Conservation (phyloP, 768 basidiomycete genomes). For the Glaciozyma martinii region DNA sequence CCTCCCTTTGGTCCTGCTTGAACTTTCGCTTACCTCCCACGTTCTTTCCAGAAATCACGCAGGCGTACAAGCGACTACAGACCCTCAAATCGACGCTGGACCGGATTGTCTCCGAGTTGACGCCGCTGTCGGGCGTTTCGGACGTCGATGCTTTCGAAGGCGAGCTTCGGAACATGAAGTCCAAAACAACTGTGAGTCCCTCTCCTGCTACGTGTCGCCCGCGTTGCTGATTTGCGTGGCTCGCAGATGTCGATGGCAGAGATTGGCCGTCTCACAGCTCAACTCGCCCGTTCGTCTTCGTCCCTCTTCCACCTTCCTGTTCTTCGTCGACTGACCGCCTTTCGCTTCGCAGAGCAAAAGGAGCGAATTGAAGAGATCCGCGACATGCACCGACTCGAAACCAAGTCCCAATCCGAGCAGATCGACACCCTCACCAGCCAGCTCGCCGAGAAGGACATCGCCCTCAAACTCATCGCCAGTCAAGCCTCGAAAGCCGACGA, state of each 20-base stretch:
- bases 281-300: constrained; percentile 62
- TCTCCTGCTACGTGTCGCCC: not conserved
- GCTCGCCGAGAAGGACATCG: constrained; percentile 59
- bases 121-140: constrained; percentile 57
- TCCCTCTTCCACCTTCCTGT: not conserved
- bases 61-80: constrained; percentile 57
- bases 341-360: constrained; percentile 60
- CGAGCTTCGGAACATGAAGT: constrained; percentile 57
- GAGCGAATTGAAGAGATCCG: constrained; percentile 73
- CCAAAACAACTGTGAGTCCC: constrained; percentile 59
- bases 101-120: constrained; percentile 57
- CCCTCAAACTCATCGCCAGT: constrained; percentile 56
- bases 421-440: constrained; percentile 63
- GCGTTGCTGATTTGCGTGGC: not conserved
- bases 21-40: not conserved
- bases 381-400: constrained; percentile 72
- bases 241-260: constrained; percentile 47
- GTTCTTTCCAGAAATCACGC: not conserved
- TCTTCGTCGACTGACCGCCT: not conserved
- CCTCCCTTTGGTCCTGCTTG: no score
- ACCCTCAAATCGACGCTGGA: constrained; percentile 64
- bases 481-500: constrained; percentile 65
- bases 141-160: constrained; percentile 62
- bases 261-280: constrained; percentile 61
- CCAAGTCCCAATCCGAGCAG: constrained; percentile 64